Percentiles rank a stretch among this genome's conserved stretches.
Conservation (phyloP, 306 rosid genomes). For the Delonix regia region DNA sequence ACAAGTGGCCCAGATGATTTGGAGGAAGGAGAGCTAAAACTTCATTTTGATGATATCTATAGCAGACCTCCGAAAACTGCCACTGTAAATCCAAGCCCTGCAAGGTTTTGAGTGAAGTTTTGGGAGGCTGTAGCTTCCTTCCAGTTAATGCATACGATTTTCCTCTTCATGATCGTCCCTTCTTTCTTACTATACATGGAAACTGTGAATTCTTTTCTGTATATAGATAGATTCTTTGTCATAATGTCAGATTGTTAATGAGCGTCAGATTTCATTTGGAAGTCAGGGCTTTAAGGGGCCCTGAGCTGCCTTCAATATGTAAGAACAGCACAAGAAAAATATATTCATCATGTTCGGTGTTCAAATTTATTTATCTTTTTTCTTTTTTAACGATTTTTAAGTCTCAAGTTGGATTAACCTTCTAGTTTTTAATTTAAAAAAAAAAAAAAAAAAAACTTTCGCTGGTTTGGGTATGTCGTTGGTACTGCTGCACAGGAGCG, state of each 20-base stretch:
- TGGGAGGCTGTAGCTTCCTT: slow-evolving; percentile 45
- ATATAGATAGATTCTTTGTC: slow-evolving; percentile 66
- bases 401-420: not conserved
- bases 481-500: not conserved
- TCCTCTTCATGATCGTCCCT: slow-evolving; percentile 40
- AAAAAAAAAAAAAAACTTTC: too few relatives aligned
- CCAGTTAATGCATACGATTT: slow-evolving; percentile 39
- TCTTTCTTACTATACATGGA: slow-evolving; percentile 31
- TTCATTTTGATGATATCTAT: slow-evolving; percentile 83
- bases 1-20: slow-evolving; percentile 55
- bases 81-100: slow-evolving; percentile 40
- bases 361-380: not conserved
- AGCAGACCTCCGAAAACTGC: slow-evolving; percentile 61
- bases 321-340: not conserved
- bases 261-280: slow-evolving; percentile 38
- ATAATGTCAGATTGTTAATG: slow-evolving; percentile 35
- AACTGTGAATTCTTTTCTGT: slow-evolving; percentile 71
- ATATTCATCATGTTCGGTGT: not conserved
- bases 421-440: not conserved
- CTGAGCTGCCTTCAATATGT: slow-evolving; percentile 38
- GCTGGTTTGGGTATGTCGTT: too few relatives aligned
- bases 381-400: not conserved
- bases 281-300: slow-evolving; percentile 21
- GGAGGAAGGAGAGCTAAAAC: slow-evolving; percentile 61
- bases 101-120: slow-evolving; percentile 49